phyloP scores from a whole-genome alignment of 202 grass and related monocot species.

The Saccharum hybrid region DNA sequence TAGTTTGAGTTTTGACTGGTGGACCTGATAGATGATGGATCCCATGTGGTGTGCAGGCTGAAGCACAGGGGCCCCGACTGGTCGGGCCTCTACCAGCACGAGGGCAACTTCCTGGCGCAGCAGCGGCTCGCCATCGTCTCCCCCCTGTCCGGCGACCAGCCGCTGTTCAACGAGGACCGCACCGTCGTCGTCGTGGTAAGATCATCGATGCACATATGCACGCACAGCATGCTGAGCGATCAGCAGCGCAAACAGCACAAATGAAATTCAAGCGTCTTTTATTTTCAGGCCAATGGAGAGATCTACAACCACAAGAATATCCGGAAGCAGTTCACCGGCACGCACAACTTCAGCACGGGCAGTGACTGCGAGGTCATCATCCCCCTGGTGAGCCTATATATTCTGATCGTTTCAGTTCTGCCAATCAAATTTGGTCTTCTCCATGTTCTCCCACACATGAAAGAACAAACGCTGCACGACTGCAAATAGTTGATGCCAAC shows the following conservation, averaged over 20 bases:
- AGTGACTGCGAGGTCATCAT: slow-evolving; percentile 99
- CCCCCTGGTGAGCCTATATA: slow-evolving; percentile 58
- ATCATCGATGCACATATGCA: too few relatives aligned
- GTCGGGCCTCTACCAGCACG: slow-evolving; percentile 83
- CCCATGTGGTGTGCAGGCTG: slow-evolving; percentile 55
- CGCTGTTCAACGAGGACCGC: slow-evolving; percentile 83
- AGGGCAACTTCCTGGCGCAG: slow-evolving; percentile 81
- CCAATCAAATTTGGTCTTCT: not conserved
- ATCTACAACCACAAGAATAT: slow-evolving; percentile 96
- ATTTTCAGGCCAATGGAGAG: slow-evolving; percentile 80
- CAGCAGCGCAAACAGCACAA: not conserved
- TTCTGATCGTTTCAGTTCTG: not conserved
- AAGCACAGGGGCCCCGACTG: slow-evolving; percentile 93
- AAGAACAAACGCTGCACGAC: not conserved
- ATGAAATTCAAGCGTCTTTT: too few relatives aligned
- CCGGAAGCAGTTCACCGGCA: slow-evolving; percentile 59
- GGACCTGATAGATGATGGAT: not conserved
- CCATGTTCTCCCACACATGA: not conserved
- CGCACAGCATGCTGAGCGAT: not conserved
- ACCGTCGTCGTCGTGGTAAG: slow-evolving; percentile 87
- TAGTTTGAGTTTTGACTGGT: not conserved
- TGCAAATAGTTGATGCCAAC: slow-evolving; percentile 6
- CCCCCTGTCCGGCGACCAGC: slow-evolving; percentile 91
- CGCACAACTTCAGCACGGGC: slow-evolving; percentile 83
- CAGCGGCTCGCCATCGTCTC: slow-evolving; percentile 90